Evolutionary conservation across 2,329 filamentous ascomycete species (phyloP), one percentile per base, ranked within the genome.

Genomic region (Fusarium abutilonis): DNA sequence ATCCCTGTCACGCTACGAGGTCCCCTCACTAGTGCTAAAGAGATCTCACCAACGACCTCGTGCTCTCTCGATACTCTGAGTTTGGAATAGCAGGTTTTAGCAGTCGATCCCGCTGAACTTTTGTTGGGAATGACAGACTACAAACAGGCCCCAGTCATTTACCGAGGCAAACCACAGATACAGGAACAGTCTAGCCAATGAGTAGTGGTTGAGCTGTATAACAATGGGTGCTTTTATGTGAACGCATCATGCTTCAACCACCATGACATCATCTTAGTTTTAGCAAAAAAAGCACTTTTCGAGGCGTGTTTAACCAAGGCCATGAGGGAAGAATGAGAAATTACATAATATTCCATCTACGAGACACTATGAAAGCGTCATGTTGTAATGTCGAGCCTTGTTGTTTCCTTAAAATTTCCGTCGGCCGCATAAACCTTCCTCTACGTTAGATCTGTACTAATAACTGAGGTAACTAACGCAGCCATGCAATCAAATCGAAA

Each of bases 161-260:
- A n/a, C 14, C 31, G n/a, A 34, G 31, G 31, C 5, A n/a, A 7
- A 34, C 5, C 14, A 14, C 6, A 34, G 14, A 34, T 8, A 34
- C 31, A 13, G 14, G 14, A 34, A 13, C 14, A 14, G n/a, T n/a
- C 31, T 34, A 13, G 6, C 31, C 31, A 34, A 34, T 34, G 5
- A n/a, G 8, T 8, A n/a, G 6, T 34, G 6, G n/a, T 13, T 2
- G 3, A n/a, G 10, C 21, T 11, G 19, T 50, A 3, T 35, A 3
- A 21, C 4, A 6, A n/a, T n/a, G 6, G 1, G 32, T 9, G 13
- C 1, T 29, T 4, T 15, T 38, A 17, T 11, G 19, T 2, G 23
- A 39, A 7, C 1, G 9, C 54, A 56, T 56, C 52, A 56, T 40
- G 21, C 4, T 56, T 49, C 1, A 43, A 43, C 43, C 32, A 57